A percentile compares a stretch with the other conserved stretches of the same genome.
Conservation (phyloP, 805 yeast genomes). For the Candida taoyuanica region DNA sequence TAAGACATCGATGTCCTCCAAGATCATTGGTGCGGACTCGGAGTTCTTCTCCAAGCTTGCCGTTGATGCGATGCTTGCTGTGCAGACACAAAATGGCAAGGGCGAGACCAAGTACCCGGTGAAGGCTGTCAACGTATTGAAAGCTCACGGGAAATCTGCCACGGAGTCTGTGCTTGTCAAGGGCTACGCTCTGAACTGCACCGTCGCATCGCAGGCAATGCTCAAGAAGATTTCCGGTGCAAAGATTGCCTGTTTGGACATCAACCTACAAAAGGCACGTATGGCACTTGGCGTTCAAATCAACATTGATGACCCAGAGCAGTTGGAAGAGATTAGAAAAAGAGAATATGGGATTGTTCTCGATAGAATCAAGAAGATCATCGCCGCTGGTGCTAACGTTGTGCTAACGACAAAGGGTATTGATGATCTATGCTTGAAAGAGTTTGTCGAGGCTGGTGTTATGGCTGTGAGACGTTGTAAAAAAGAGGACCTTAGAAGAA, state of each 20-base stretch:
- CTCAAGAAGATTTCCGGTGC: conserved; percentile 57
- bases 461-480: conserved; percentile 94
- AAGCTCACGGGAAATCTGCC: conserved; percentile 95
- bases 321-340: conserved; percentile 90
- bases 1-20: conserved; percentile 94
- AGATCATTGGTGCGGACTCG: conserved; percentile 90
- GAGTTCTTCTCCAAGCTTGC: conserved; percentile 87
- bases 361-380: conserved; percentile 80
- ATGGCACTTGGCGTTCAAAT: conserved; percentile 99
- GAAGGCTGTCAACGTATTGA: conserved; percentile 91
- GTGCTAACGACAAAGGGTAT: conserved; percentile 95
- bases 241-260: conserved; percentile 88
- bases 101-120: conserved; percentile 93
- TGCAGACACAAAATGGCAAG: conserved; percentile 80
- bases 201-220: conserved; percentile 98
- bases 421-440: conserved; percentile 96
- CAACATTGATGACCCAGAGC: conserved; percentile 96
- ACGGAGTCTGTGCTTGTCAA: conserved; percentile 79
- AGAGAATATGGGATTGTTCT: conserved; percentile 69
- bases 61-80: conserved; percentile 93
- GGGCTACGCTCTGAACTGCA: conserved; percentile 96
- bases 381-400: conserved; percentile 79
- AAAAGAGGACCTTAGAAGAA: conserved; percentile 93
- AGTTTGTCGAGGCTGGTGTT: conserved; percentile 82
- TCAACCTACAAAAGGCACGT: conserved; percentile 90